Conservation (phyloP, 305 asterid species). For the Solanum hybrid region DNA sequence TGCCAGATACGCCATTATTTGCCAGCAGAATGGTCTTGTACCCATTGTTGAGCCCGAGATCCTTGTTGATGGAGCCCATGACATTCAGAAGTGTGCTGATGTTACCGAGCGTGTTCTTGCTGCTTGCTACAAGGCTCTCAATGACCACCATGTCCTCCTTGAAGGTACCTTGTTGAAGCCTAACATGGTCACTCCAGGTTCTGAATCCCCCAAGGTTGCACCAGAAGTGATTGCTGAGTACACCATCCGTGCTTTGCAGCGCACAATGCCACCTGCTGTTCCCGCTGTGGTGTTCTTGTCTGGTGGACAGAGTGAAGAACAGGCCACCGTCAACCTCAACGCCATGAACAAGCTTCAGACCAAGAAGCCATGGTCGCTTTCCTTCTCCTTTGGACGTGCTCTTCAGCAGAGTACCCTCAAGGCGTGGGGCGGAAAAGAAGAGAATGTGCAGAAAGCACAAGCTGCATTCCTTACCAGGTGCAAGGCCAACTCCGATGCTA, state of each 20-base stretch:
- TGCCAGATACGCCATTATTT: constrained; percentile 23
- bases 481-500: constrained; percentile 66
- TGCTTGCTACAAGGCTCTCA: constrained; percentile 59
- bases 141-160: constrained; percentile 58
- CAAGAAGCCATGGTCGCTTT: constrained; percentile 40
- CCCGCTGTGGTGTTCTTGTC: constrained; percentile 46
- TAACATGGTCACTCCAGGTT: constrained; percentile 54
- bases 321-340: constrained; percentile 55
- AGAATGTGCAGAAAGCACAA: constrained; percentile 45
- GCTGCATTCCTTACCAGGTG: constrained; percentile 43
- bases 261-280: constrained; percentile 42
- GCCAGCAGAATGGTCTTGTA: constrained; percentile 63
- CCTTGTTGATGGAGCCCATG: constrained; percentile 57
- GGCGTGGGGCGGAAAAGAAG: constrained; percentile 40
- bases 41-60: constrained; percentile 71
- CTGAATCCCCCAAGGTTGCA: constrained; percentile 38
- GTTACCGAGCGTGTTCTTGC: constrained; percentile 63
- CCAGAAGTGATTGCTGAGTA: constrained; percentile 55
- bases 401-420: constrained; percentile 44
- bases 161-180: constrained; percentile 43
- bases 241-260: constrained; percentile 41
- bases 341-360: constrained; percentile 52
- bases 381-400: constrained; percentile 44
- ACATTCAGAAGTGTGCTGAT: constrained; percentile 49
- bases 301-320: constrained; percentile 68